Base-by-base conservation (phyloP, 805 yeast species). In the Saccharomycopsis javanensis region DNA sequence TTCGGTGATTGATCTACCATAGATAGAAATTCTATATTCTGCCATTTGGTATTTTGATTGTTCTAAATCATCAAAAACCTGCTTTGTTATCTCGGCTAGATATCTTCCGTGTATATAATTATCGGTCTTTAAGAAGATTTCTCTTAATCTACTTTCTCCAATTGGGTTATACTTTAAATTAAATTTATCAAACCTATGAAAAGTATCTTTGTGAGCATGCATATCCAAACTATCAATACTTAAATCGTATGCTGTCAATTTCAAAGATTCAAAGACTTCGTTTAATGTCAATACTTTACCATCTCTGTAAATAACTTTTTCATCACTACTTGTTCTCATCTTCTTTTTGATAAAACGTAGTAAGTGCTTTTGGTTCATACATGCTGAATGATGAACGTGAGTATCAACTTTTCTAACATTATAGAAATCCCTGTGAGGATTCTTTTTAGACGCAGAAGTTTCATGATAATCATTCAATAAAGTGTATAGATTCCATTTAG, bases 201-300 rank as follows among this genome's bases (percentile, higher is more conserved):
- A 94, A 0, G 98, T 87, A 67, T 94, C 99, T 62, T 91, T 87
- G 70, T 94, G 99, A 4, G 99, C 99, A 71, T 94, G 99, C 99
- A 94, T 94, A 71, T 94, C 99, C 63, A 94, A 78, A 1, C 99
- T 95, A 67, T 94, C 99, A 65, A 94, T 94, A 58, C 96, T 86
- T 59, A 94, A 76, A 68, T 94, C 99, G 68, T 95, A 94, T 1
- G 97, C 98, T 0, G 96, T 85, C 60, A 94, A 78, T 57, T 88
- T 84, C 69, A 94, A 78, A 37, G 98, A 90, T 67, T 90, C 80
- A 72, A 94, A 94, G 52, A 94, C 99, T 68, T 92, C 85, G n/a
- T 77, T 80, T 63, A 94, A 77, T 0, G 97, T 86, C 66, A 94
- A 78, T 6, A 89, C 80, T 68, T 88, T 83, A 18, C 92, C 96